Conservation (phyloP, 129 eudicot species). For the carrot (Daucus carota) region DH1_v3.0 NC_030388.2:25797501-25798000, state of each 20-base stretch:
- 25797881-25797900: constrained; percentile 62
- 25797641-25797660: too few relatives aligned
- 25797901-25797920: constrained; percentile 68
- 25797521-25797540: too few relatives aligned
- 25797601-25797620: too few relatives aligned
- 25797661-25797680: too few relatives aligned
- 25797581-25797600: too few relatives aligned
- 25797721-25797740: constrained; percentile 21
- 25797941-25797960: constrained; percentile 64
- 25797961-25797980: background rate
- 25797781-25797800: constrained; percentile 57
- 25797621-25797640: too few relatives aligned
- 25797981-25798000: background rate
- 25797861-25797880: constrained; percentile 63
- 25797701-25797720: too few relatives aligned
- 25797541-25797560: too few relatives aligned
- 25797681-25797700: too few relatives aligned
- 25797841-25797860: constrained; percentile 68
- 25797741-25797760: constrained; percentile 33
- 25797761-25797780: constrained; percentile 63
- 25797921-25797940: constrained; percentile 74
- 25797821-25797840: constrained; percentile 68
- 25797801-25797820: constrained; percentile 72
- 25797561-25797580: too few relatives aligned
- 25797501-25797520: too few relatives aligned